phyloP scores from a whole-genome alignment of 2,329 filamentous ascomycete genomes.

The Ophiostoma ulmi region DNA sequence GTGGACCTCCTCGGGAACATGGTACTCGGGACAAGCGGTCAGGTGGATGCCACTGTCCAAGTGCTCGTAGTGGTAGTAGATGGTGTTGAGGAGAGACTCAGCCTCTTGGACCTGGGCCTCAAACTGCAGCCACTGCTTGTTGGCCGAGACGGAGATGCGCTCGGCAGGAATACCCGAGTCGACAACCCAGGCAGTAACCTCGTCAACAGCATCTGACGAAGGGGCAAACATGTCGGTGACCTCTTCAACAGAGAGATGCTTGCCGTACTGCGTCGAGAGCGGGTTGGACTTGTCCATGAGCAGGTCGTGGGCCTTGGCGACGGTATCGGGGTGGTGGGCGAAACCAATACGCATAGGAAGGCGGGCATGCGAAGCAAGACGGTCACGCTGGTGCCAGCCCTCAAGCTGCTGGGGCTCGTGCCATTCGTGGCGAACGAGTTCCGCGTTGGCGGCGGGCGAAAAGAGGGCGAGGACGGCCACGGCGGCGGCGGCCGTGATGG shows the following conservation, averaged over 20 bases:
- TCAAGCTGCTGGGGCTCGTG: constrained; percentile 17
- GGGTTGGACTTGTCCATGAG: constrained; percentile 34
- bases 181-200: constrained; percentile 35
- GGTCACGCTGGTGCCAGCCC: constrained; percentile 18
- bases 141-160: constrained; percentile 28
- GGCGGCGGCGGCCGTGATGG: background rate
- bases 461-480: background rate
- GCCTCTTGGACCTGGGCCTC: constrained; percentile 31
- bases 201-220: constrained; percentile 32
- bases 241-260: constrained; percentile 38
- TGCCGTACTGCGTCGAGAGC: constrained; percentile 34
- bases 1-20: constrained; percentile 44
- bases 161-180: constrained; percentile 32
- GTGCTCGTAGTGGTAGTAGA: constrained; percentile 31
- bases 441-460: background rate
- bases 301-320: constrained; percentile 31
- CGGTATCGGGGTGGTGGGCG: constrained; percentile 32
- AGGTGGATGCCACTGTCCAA: constrained; percentile 26
- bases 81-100: constrained; percentile 30
- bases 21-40: constrained; percentile 32
- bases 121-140: constrained; percentile 32
- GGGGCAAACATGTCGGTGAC: constrained; percentile 39
- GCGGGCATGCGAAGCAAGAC: constrained; percentile 5
- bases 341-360: constrained; percentile 30
- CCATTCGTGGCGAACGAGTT: constrained; percentile 20